Evolutionary conservation across 2,329 filamentous ascomycete species (phyloP).

Genomic region (Fusarium aywerte): DNA sequence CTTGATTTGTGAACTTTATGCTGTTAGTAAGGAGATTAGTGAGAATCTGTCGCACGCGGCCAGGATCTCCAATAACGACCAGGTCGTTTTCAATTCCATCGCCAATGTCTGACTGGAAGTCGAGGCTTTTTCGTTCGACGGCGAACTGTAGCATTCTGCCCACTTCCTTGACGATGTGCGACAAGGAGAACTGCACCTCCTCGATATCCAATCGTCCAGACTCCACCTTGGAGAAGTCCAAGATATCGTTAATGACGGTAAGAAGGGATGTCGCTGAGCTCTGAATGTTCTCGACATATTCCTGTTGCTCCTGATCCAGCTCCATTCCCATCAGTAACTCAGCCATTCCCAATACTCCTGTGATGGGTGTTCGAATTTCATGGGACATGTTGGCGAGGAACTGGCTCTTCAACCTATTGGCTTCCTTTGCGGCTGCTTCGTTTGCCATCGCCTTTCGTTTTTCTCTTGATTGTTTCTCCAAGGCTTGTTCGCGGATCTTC

Average conservation of each 20-base stretch:
- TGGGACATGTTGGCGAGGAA: conserved; percentile 87
- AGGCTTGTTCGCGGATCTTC: conserved; percentile 58
- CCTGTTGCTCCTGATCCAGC: conserved; percentile 75
- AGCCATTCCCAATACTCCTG: conserved; percentile 83
- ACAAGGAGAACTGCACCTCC: conserved; percentile 81
- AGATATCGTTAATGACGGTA: conserved; percentile 90
- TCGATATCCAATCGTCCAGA: conserved; percentile 81
- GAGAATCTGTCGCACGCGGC: conserved; percentile 83
- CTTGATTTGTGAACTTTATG: conserved; percentile 78
- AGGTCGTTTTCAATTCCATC: conserved; percentile 72
- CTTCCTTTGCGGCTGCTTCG: conserved; percentile 81
- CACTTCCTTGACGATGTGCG: conserved; percentile 79
- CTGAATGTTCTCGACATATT: conserved; percentile 82
- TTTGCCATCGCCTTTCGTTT: conserved; percentile 78
- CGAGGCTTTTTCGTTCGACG: conserved; percentile 80
- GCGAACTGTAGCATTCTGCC: conserved; percentile 90
- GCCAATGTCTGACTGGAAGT: conserved; percentile 73
- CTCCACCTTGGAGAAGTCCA: conserved; percentile 90
- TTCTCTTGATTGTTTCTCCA: conserved; percentile 73
- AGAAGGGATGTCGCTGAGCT: conserved; percentile 82
- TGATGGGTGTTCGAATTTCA: conserved; percentile 81
- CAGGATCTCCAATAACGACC: conserved; percentile 87
- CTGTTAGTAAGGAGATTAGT: conserved; percentile 82
- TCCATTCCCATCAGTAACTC: conserved; percentile 77
- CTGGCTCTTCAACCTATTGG: conserved; percentile 81